These are phyloP conservation scores for Pythium apleroticum DNA, from an alignment of 352 stramenopile species.

Conservation along the genomic window DNA sequence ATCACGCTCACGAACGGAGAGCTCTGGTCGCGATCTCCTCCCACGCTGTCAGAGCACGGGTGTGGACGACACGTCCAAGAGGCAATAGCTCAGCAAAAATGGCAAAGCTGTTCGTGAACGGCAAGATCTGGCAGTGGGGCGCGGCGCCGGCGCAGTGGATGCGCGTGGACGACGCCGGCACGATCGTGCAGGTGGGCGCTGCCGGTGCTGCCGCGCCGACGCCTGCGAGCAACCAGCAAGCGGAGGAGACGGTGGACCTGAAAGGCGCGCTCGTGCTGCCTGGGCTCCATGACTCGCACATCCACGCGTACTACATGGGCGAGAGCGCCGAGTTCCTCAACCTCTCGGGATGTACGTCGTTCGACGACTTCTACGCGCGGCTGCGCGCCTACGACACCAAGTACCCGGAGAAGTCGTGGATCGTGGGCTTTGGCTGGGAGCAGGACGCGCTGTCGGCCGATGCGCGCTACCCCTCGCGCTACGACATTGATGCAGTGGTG, in stretches of 20 bases:
- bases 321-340: slow-evolving; percentile 86
- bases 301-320: slow-evolving; percentile 85
- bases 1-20: background rate
- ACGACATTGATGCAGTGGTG: slow-evolving; percentile 80
- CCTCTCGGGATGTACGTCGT: slow-evolving; percentile 68
- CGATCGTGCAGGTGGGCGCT: slow-evolving; percentile 40
- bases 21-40: background rate
- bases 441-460: slow-evolving; percentile 70
- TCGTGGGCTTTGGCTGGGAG: slow-evolving; percentile 87
- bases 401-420: slow-evolving; percentile 70
- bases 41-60: background rate
- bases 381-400: slow-evolving; percentile 56
- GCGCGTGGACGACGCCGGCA: slow-evolving; percentile 49
- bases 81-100: slow-evolving; percentile 3
- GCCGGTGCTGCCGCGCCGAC: slow-evolving; percentile 4
- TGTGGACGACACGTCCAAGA: background rate
- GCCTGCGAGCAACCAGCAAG: slow-evolving; percentile 1
- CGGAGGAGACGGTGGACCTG: slow-evolving; percentile 44
- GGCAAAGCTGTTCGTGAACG: slow-evolving; percentile 43
- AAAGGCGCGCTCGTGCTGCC: slow-evolving; percentile 68
- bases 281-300: slow-evolving; percentile 87
- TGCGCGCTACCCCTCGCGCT: slow-evolving; percentile 63
- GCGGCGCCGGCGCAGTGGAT: slow-evolving; percentile 49
- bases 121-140: slow-evolving; percentile 71
- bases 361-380: slow-evolving; percentile 59